These are phyloP conservation scores for Rhodotorula diobovata DNA, from an alignment of 768 basidiomycete genomes.

Conservation along the genomic window DNA sequence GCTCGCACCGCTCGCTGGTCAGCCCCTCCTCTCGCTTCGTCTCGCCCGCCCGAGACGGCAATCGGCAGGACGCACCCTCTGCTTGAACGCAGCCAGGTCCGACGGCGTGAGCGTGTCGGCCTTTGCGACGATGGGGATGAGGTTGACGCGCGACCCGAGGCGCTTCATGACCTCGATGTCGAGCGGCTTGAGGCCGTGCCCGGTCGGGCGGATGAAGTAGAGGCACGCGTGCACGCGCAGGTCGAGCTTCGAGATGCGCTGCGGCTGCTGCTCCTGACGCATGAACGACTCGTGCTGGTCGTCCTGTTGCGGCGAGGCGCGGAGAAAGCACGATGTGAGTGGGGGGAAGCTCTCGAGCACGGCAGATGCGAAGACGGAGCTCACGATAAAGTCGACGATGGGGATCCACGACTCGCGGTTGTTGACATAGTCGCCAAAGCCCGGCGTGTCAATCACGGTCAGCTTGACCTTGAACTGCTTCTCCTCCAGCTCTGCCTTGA, in stretches of 20 bases:
- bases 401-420: slow-evolving; percentile 98
- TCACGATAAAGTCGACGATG: slow-evolving; percentile 85
- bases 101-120: slow-evolving; percentile 95
- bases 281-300: slow-evolving; percentile 52
- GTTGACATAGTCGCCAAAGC: slow-evolving; percentile 99
- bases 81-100: slow-evolving; percentile 86
- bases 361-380: not conserved
- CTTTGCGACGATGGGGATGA: slow-evolving; percentile 96
- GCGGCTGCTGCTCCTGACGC: slow-evolving; percentile 94
- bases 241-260: slow-evolving; percentile 88
- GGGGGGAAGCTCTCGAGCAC: not conserved
- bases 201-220: slow-evolving; percentile 93
- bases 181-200: slow-evolving; percentile 91
- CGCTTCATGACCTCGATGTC: slow-evolving; percentile 99
- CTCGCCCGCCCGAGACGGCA: no score
- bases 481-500: slow-evolving; percentile 99
- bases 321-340: no score
- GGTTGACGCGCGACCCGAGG: slow-evolving; percentile 92
- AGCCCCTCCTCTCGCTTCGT: not conserved
- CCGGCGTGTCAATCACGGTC: slow-evolving; percentile 97
- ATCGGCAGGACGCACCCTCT: slow-evolving; percentile 60
- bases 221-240: slow-evolving; percentile 92
- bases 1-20: not conserved
- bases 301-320: slow-evolving; percentile 43
- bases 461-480: slow-evolving; percentile 99